Evolutionary conservation across 805 yeast species (phyloP).

Genomic region (Limtongozyma cylindracea): DNA sequence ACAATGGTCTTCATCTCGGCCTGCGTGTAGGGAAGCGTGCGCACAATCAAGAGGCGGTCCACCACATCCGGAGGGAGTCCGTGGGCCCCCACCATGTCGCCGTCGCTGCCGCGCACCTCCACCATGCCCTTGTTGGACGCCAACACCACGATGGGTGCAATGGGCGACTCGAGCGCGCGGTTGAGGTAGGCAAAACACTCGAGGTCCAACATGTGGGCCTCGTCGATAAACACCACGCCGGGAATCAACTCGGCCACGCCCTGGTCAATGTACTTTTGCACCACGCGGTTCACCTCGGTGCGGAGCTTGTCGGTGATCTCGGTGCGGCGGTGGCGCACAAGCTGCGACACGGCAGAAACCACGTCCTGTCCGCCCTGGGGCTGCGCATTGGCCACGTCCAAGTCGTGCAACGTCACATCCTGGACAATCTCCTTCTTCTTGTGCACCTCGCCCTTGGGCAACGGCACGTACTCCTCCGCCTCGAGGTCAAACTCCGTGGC

Average conservation of each 20-base stretch:
- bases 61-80: constrained; percentile 91
- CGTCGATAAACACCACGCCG: constrained; percentile 94
- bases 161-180: constrained; percentile 74
- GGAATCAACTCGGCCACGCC: constrained; percentile 96
- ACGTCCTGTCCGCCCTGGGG: constrained; percentile 97
- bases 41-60: constrained; percentile 75
- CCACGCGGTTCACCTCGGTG: constrained; percentile 85
- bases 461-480: constrained; percentile 95
- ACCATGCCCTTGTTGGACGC: constrained; percentile 94
- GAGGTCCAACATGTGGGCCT: constrained; percentile 93
- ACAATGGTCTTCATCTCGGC: constrained; percentile 69
- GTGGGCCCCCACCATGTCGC: constrained; percentile 70
- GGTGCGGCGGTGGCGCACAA: constrained; percentile 87
- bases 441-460: constrained; percentile 98
- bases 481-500: constrained; percentile 97
- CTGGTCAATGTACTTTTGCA: constrained; percentile 87
- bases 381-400: constrained; percentile 88
- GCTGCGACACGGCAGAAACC: constrained; percentile 88
- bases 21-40: constrained; percentile 70
- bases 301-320: constrained; percentile 92
- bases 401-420: constrained; percentile 88
- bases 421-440: constrained; percentile 95
- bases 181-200: constrained; percentile 92
- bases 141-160: constrained; percentile 85
- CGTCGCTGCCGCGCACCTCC: constrained; percentile 71